Conservation (phyloP, 306 rosid species). For the Trichosanthes cucumerina region DNA sequence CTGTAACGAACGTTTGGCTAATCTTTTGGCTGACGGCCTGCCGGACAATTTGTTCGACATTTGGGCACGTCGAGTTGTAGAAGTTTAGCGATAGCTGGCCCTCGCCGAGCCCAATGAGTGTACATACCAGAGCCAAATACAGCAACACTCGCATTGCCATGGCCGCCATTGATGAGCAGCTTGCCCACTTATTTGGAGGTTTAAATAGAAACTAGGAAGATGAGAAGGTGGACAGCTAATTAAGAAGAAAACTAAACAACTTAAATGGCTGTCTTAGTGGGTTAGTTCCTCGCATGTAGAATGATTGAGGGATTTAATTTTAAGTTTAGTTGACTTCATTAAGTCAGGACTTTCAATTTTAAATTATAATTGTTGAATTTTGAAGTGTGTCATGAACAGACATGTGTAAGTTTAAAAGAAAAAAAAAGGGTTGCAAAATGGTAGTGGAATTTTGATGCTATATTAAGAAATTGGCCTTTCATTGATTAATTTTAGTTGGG, state of each 20-base stretch:
- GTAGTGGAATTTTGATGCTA: too few species aligned
- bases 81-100: conserved; percentile 18
- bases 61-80: conserved; percentile 50
- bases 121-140: background rate
- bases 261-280: background rate
- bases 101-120: background rate
- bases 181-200: background rate
- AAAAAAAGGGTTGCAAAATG: too few species aligned
- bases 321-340: background rate
- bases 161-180: background rate
- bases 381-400: background rate
- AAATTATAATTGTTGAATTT: background rate
- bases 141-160: background rate
- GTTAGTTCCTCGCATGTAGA: background rate
- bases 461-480: too few species aligned
- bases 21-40: conserved; percentile 50
- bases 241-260: background rate
- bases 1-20: conserved; percentile 35
- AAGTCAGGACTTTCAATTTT: background rate
- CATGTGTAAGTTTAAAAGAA: background rate
- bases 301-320: background rate
- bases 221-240: background rate
- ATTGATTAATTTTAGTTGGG: too few species aligned
- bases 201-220: background rate
- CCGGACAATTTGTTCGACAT: conserved; percentile 45